Percentiles rank a stretch among this genome's conserved stretches.
These are phyloP conservation scores for Pseudisothecium myosuroides DNA, from an alignment of 225 moss, liverwort and hornwort genomes.

Conservation along the genomic window DNA sequence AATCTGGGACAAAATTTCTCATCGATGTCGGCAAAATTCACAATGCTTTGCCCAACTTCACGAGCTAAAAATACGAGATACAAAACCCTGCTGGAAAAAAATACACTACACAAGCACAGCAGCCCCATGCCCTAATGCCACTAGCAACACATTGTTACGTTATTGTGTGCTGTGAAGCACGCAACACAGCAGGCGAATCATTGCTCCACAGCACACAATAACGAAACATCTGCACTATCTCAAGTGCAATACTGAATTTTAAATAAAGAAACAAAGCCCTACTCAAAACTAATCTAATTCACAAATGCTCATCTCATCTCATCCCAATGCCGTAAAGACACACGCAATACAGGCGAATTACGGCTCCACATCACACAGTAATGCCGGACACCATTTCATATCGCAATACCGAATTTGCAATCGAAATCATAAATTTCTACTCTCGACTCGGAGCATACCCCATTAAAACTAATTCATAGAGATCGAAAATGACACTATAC, in stretches of 20 bases:
- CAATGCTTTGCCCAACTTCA: background rate
- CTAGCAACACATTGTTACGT: background rate
- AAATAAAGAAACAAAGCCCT: background rate
- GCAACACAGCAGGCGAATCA: background rate
- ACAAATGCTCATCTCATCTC: background rate
- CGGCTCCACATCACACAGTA: background rate
- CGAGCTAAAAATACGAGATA: background rate
- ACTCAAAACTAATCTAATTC: background rate
- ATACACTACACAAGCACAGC: background rate
- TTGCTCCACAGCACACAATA: background rate
- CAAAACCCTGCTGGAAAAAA: background rate
- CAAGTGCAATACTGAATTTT: background rate
- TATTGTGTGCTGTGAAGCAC: background rate
- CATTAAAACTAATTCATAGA: background rate
- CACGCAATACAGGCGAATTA: background rate
- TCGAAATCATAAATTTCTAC: background rate
- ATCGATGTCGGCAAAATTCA: background rate
- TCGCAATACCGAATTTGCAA: background rate
- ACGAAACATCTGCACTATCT: background rate
- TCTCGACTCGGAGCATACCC: too few relatives aligned
- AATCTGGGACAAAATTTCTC: background rate
- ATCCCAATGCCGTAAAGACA: background rate
- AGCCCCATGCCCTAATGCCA: background rate
- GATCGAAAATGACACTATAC: background rate
- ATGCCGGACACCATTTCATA: background rate